Conservation (phyloP, 305 asterid species). For the Petunia hybrid region DNA sequence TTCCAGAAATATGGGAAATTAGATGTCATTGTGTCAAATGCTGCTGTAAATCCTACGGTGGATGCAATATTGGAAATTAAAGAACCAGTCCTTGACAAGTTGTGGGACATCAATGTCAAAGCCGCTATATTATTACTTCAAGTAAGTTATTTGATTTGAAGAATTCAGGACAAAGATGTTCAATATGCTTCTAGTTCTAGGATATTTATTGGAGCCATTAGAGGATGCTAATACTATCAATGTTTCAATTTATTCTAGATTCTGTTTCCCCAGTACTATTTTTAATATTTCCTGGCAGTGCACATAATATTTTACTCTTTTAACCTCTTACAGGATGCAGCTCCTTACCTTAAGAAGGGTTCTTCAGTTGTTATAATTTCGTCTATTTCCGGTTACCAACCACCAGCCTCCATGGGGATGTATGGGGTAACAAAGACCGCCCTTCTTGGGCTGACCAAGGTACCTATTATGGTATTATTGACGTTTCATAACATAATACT, state of each 20-base stretch:
- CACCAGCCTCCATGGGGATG: slow-evolving; percentile 70
- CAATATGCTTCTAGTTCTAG: neutral
- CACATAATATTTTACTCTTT: neutral
- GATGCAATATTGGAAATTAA: slow-evolving; percentile 70
- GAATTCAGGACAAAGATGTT: neutral
- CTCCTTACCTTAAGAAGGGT: slow-evolving; percentile 74
- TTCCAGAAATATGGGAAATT: slow-evolving; percentile 83
- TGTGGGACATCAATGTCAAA: slow-evolving; percentile 94
- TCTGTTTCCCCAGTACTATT: neutral
- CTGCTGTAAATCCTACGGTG: slow-evolving; percentile 88
- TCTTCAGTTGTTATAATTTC: slow-evolving; percentile 74
- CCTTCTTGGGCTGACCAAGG: slow-evolving; percentile 93
- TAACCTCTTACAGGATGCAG: slow-evolving; percentile 62
- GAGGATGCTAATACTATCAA: slow-evolving; percentile 1
- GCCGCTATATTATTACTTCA: slow-evolving; percentile 77
- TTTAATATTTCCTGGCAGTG: neutral
- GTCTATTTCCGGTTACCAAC: slow-evolving; percentile 67
- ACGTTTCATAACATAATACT: neutral
- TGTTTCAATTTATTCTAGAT: neutral
- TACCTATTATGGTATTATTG: slow-evolving; percentile 28
- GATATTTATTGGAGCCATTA: neutral
- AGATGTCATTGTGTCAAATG: slow-evolving; percentile 83
- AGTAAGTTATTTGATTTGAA: slow-evolving; percentile 52
- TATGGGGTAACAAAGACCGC: slow-evolving; percentile 93
- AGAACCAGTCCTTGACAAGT: slow-evolving; percentile 84